Percentiles rank a stretch among this genome's conserved stretches.
phyloP scores from a whole-genome alignment of 768 basidiomycete species.

The Ramaria sp. region DNA sequence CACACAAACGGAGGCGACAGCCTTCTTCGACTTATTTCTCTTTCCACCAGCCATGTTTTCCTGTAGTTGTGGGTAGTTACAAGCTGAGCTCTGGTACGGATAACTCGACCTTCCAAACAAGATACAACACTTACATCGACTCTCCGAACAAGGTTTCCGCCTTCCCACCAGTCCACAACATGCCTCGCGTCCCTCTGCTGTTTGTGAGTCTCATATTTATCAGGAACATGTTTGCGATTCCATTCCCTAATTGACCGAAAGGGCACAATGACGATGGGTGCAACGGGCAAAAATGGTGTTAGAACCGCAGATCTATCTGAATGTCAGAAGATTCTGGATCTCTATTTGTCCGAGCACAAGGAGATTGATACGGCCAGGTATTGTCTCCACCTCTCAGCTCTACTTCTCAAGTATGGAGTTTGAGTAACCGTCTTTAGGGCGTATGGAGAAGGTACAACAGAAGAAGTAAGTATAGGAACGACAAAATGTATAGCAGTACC shows the following conservation, averaged over 20 bases:
- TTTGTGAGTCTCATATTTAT: constrained; percentile 19
- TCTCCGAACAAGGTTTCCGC: not conserved
- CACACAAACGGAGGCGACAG: constrained; percentile 17
- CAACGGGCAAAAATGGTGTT: constrained; percentile 29
- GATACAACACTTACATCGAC: not conserved
- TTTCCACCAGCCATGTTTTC: constrained; percentile 39
- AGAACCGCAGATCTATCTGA: constrained; percentile 25
- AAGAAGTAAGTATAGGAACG: too few species aligned
- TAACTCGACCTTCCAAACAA: not conserved
- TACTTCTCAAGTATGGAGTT: too few species aligned
- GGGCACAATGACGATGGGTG: constrained; percentile 42
- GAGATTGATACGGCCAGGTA: constrained; percentile 42
- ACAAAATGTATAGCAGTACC: not conserved
- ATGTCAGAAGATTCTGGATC: constrained; percentile 34
- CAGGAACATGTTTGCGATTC: constrained; percentile 1
- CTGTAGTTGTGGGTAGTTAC: not conserved
- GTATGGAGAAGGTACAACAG: too few species aligned
- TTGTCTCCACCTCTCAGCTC: constrained; percentile 22
- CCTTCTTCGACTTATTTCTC: constrained; percentile 45
- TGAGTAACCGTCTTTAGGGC: too few species aligned
- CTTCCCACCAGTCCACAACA: constrained; percentile 6
- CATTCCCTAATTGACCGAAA: constrained; percentile 13
- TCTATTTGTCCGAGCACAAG: constrained; percentile 31
- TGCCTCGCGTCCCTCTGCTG: constrained; percentile 28
- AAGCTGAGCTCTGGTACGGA: too few species aligned